Percentiles rank a stretch among this genome's conserved stretches.
phyloP scores from a whole-genome alignment of 345 rosid genomes.

The Lepidium didymum region DNA sequence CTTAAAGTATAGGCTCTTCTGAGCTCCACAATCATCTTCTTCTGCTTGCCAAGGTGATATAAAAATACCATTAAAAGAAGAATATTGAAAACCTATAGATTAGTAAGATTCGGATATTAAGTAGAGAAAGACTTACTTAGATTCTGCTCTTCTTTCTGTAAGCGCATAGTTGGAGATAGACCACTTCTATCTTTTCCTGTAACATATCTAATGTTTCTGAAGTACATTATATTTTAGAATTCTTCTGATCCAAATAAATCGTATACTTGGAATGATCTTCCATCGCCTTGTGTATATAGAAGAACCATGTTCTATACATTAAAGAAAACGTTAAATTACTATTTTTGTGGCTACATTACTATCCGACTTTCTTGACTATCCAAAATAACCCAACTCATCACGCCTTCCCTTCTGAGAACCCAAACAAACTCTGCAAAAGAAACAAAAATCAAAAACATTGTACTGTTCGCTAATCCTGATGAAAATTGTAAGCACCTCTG shows the following conservation, averaged over 20 bases:
- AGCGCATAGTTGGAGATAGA: background rate
- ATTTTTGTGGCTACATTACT: background rate
- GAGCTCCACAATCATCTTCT: constrained; percentile 22
- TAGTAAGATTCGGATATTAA: background rate
- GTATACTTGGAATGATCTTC: background rate
- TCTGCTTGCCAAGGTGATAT: constrained; percentile 30
- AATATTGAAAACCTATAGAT: background rate
- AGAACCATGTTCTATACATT: constrained; percentile 14
- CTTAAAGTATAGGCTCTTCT: constrained; percentile 32
- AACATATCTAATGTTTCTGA: background rate
- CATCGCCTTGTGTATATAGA: constrained; percentile 1
- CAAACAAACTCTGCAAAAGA: background rate
- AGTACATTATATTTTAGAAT: background rate
- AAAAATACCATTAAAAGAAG: background rate
- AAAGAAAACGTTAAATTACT: background rate
- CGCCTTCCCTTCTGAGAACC: background rate
- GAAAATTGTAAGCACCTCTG: background rate
- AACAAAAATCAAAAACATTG: background rate
- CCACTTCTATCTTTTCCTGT: background rate
- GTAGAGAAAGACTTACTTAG: background rate
- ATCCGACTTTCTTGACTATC: background rate
- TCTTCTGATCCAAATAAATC: constrained; percentile 4
- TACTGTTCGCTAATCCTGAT: background rate
- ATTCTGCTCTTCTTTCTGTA: background rate
- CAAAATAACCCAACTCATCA: constrained; percentile 1